Evolutionary conservation across 106 monocot species (phyloP).

Genomic region (Cymbidium sinense): DNA sequence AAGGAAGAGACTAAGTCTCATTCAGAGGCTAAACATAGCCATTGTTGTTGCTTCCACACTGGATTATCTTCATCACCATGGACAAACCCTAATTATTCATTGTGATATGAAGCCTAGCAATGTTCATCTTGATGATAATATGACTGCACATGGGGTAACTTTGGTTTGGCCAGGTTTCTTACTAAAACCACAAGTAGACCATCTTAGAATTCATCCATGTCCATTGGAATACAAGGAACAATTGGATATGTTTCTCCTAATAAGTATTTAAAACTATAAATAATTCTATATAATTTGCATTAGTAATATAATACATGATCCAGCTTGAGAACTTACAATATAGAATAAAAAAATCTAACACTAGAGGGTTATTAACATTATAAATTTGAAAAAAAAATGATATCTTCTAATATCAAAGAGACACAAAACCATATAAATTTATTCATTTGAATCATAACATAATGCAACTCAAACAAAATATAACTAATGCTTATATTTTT

Average conservation of each 20-base stretch:
- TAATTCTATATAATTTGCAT: too few relatives aligned
- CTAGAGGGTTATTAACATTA: too few relatives aligned
- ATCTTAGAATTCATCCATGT: conserved; percentile 9
- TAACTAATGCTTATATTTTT: too few relatives aligned
- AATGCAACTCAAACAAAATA: too few relatives aligned
- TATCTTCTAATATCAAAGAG: too few relatives aligned
- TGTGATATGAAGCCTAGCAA: conserved; percentile 37
- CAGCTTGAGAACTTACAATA: too few relatives aligned
- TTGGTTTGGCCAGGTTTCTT: conserved; percentile 28
- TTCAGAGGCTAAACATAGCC: conserved; percentile 34
- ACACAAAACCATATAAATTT: too few relatives aligned
- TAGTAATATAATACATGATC: too few relatives aligned
- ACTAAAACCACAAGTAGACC: not conserved
- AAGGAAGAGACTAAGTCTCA: too few relatives aligned
- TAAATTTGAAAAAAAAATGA: too few relatives aligned
- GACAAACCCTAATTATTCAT: conserved; percentile 25
- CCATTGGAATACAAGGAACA: not conserved
- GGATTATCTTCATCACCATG: conserved; percentile 45
- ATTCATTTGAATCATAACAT: too few relatives aligned
- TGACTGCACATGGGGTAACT: conserved; percentile 36
- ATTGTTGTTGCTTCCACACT: conserved; percentile 45
- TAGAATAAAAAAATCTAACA: too few relatives aligned
- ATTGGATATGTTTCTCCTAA: not conserved
- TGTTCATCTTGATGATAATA: conserved; percentile 28
- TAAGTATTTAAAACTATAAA: not conserved